Evolutionary conservation across 352 stramenopile genomes (phyloP).

Genomic region (Phytopythium aichiense): DNA sequence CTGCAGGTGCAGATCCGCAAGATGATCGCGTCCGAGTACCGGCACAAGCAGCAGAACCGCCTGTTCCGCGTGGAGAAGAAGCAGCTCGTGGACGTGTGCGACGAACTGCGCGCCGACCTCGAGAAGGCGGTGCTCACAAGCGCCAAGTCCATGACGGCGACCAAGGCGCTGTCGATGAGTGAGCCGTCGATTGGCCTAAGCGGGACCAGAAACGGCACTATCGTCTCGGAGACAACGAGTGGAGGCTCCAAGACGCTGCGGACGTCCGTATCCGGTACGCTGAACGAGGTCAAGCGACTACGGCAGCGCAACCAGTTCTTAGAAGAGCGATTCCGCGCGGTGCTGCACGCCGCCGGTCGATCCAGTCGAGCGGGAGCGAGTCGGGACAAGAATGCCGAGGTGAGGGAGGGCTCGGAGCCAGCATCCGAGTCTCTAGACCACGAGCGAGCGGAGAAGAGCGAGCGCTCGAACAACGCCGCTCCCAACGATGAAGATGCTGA

Average conservation of each 20-base stretch:
- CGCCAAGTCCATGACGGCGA: conserved; percentile 26
- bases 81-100: conserved; percentile 41
- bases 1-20: conserved; percentile 72
- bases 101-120: conserved; percentile 40
- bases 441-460: not conserved
- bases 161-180: conserved; percentile 4
- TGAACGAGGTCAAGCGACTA: conserved; percentile 49
- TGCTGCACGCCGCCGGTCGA: not conserved
- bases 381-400: not conserved
- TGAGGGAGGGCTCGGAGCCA: not conserved
- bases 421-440: not conserved
- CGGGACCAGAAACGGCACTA: not conserved
- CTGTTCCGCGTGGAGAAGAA: conserved; percentile 40
- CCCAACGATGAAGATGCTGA: not conserved
- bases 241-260: not conserved
- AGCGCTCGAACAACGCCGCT: not conserved
- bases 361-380: conserved; percentile 1
- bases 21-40: conserved; percentile 76
- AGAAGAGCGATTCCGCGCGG: conserved; percentile 53
- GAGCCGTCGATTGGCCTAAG: not conserved
- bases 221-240: not conserved
- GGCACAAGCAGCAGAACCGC: conserved; percentile 67
- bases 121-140: conserved; percentile 34
- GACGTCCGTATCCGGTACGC: not conserved
- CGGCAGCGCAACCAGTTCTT: conserved; percentile 55